These are phyloP conservation scores for Candida neerlandica DNA, from an alignment of 1,139 yeast genomes.

Conservation along the genomic window DNA sequence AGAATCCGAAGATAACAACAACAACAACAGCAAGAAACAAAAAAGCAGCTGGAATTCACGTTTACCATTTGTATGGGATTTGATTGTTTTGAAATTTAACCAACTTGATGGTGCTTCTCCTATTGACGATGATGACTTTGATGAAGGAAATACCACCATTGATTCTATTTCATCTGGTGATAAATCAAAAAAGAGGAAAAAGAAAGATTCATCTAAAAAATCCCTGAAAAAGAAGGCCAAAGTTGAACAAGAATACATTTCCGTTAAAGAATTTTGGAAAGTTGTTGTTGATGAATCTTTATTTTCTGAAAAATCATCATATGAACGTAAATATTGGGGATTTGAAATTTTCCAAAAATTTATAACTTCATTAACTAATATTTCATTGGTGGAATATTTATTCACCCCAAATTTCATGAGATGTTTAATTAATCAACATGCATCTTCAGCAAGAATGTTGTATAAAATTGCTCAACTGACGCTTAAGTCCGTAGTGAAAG, in stretches of 20 bases:
- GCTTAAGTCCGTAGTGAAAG: slow-evolving; percentile 45
- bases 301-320: slow-evolving; percentile 75
- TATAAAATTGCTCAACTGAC: slow-evolving; percentile 65
- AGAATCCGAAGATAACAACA: slow-evolving; percentile 10
- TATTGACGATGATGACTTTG: slow-evolving; percentile 19
- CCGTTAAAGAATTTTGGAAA: slow-evolving; percentile 77
- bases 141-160: neutral
- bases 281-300: slow-evolving; percentile 77
- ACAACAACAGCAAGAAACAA: slow-evolving; percentile 28
- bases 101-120: slow-evolving; percentile 18
- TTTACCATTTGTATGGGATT: slow-evolving; percentile 82
- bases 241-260: slow-evolving; percentile 24
- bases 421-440: slow-evolving; percentile 74
- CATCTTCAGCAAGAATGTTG: slow-evolving; percentile 65
- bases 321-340: slow-evolving; percentile 88
- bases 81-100: slow-evolving; percentile 51
- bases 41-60: slow-evolving; percentile 78
- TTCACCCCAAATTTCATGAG: slow-evolving; percentile 76
- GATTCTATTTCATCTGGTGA: slow-evolving; percentile 1
- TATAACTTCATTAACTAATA: slow-evolving; percentile 22
- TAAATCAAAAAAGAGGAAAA: slow-evolving; percentile 12
- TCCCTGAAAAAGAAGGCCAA: slow-evolving; percentile 19
- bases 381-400: slow-evolving; percentile 34
- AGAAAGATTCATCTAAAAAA: slow-evolving; percentile 29
- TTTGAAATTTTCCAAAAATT: slow-evolving; percentile 67